phyloP scores from a whole-genome alignment of 2,329 filamentous ascomycete genomes.

The Penicillium sp. region DNA sequence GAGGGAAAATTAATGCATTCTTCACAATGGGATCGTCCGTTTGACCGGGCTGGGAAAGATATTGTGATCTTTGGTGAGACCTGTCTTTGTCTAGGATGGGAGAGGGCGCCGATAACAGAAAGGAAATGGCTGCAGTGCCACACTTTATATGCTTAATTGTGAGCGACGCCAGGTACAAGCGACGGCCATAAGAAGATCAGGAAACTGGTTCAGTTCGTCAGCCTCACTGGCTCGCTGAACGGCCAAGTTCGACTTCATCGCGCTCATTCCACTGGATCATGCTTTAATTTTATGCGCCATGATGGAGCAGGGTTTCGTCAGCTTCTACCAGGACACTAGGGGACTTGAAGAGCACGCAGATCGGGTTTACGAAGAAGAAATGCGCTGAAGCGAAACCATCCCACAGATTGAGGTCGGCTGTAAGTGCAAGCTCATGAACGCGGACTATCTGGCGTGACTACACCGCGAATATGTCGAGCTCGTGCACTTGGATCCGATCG shows the following conservation, averaged over 20 bases:
- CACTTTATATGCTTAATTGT: slow-evolving; percentile 45
- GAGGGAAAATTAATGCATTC: slow-evolving; percentile 41
- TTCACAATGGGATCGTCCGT: slow-evolving; percentile 41
- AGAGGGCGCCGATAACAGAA: not conserved
- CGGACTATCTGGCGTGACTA: slow-evolving; percentile 46
- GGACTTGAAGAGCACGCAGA: slow-evolving; percentile 37
- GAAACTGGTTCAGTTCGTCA: slow-evolving; percentile 51
- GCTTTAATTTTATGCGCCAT: slow-evolving; percentile 46
- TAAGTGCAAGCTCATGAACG: slow-evolving; percentile 50
- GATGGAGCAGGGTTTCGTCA: slow-evolving; percentile 46
- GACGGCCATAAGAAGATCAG: slow-evolving; percentile 35
- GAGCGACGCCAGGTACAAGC: slow-evolving; percentile 32
- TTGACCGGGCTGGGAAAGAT: slow-evolving; percentile 39
- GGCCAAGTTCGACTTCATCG: slow-evolving; percentile 45
- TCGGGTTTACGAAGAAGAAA: slow-evolving; percentile 43
- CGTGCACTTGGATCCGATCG: slow-evolving; percentile 41
- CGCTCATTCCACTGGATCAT: slow-evolving; percentile 44
- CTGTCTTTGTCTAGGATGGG: not conserved
- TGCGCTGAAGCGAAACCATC: slow-evolving; percentile 46
- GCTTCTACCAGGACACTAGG: slow-evolving; percentile 34
- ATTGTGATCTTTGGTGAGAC: slow-evolving; percentile 39
- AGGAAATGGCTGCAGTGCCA: slow-evolving; percentile 50
- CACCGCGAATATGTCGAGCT: slow-evolving; percentile 45
- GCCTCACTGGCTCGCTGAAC: slow-evolving; percentile 50
- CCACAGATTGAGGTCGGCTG: slow-evolving; percentile 48